Evolutionary conservation across 805 yeast species (phyloP), one percentile per base, ranked within the genome.

Genomic region (Yarrowia sp.): DNA sequence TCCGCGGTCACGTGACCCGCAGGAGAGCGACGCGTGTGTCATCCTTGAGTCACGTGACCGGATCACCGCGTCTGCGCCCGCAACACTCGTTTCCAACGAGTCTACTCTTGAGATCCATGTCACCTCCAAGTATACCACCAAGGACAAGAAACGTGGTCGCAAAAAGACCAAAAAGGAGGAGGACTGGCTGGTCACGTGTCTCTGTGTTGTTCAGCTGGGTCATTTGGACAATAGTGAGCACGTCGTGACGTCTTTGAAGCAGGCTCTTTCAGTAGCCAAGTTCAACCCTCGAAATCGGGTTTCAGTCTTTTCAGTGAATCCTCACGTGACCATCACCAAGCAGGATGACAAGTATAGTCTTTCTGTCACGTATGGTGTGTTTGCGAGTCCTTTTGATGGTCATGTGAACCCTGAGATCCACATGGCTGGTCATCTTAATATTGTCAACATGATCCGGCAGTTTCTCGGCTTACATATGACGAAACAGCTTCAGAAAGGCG

Each of bases 151-250:
- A 15, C 40, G 41, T 5, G 41, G 49, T 15, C 49, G 64, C 64
- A 56, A 56, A 16, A 56, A 56, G 49, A 2, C 64, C 10, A 56
- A 56, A 11, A 41, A 32, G 22, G 64, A 56, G 5, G 63, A 56
- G 8, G 64, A 56, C 15, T 56, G 64, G 64, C 22, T 43, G 40
- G 49, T 32, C 22, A 56, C 64, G 26, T 56, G 64, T 8, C n/a
- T 56, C 32, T 49, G n/a, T 2, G 64, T 56, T 3, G 11, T 56
- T n/a, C 64, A 56, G 38, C 48, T 56, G 1, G 64, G 40, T 12
- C 16, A 42, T 16, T 12, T 42, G 49, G 40, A 14, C 19, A 32
- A 15, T 12, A 42, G 38, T 4, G 64, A 56, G 3, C 11, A 15
- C 1, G 22, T 56, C 3, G 4, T 56, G 14, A 14, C 32, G 2